These are phyloP conservation scores for Teunomyces stri DNA, from an alignment of 805 yeast species.

Conservation along the genomic window DNA sequence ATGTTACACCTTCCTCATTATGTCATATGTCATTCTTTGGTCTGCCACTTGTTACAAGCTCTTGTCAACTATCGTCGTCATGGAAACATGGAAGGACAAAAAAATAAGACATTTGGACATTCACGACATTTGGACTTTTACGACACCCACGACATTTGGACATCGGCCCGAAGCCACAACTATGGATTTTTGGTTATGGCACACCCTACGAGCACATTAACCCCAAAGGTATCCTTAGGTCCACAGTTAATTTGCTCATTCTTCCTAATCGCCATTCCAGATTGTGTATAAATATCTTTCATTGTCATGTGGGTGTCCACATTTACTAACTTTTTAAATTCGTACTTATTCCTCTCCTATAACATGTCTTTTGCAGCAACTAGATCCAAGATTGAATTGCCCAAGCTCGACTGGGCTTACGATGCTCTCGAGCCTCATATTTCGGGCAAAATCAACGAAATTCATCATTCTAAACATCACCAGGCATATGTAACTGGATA, in stretches of 20 bases:
- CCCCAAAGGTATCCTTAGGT: background rate
- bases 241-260: background rate
- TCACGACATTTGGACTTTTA: too few relatives aligned
- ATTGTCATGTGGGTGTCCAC: background rate
- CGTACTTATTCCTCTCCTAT: background rate
- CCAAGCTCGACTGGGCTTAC: constrained; percentile 46
- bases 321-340: background rate
- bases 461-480: constrained; percentile 51
- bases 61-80: background rate
- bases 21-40: background rate
- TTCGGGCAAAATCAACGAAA: constrained; percentile 44
- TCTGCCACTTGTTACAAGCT: background rate
- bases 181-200: background rate
- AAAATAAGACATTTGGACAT: too few relatives aligned
- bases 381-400: constrained; percentile 20
- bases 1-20: background rate
- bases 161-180: background rate
- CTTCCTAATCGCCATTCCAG: background rate
- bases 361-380: background rate
- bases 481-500: constrained; percentile 49
- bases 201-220: background rate
- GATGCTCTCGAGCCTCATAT: constrained; percentile 50
- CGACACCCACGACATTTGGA: background rate
- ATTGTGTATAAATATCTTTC: background rate
- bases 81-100: too few relatives aligned